Percentiles rank a stretch among this genome's conserved stretches.
phyloP scores from a whole-genome alignment of 2,329 filamentous ascomycete genomes.

The Alternaria sp. region DNA sequence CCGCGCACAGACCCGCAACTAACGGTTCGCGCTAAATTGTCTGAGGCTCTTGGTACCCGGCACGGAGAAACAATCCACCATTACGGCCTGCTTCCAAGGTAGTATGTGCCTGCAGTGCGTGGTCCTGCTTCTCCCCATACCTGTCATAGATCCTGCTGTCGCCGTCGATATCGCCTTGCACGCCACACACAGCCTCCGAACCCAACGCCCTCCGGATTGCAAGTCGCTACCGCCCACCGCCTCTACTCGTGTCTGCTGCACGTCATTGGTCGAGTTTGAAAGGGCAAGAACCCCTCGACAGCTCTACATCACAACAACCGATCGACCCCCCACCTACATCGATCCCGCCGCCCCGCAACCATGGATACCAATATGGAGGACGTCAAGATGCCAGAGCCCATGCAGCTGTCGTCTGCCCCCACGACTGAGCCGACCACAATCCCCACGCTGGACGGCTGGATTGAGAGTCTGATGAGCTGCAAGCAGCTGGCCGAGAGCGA shows the following conservation, averaged over 20 bases:
- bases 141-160: slow-evolving; percentile 25
- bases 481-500: slow-evolving; percentile 96
- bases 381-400: slow-evolving; percentile 81
- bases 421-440: slow-evolving; percentile 86
- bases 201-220: not conserved
- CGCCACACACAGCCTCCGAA: slow-evolving; percentile 14
- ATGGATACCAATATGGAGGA: slow-evolving; percentile 99
- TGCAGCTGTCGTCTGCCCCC: slow-evolving; percentile 72
- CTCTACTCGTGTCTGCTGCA: slow-evolving; percentile 28
- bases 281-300: slow-evolving; percentile 46
- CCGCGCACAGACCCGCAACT: not conserved
- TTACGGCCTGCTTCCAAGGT: slow-evolving; percentile 14
- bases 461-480: slow-evolving; percentile 97
- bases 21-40: slow-evolving; percentile 11
- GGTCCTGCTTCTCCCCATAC: slow-evolving; percentile 26
- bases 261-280: slow-evolving; percentile 48
- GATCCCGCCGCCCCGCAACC: slow-evolving; percentile 45
- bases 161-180: slow-evolving; percentile 19
- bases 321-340: slow-evolving; percentile 31
- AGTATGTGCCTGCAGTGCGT: slow-evolving; percentile 21
- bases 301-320: slow-evolving; percentile 38
- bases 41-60: slow-evolving; percentile 3
- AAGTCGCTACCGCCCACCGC: slow-evolving; percentile 6
- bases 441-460: slow-evolving; percentile 95
- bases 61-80: slow-evolving; percentile 9